phyloP scores from a whole-genome alignment of 179 eudicot genomes.

The Sideroxylon spinosum region DNA sequence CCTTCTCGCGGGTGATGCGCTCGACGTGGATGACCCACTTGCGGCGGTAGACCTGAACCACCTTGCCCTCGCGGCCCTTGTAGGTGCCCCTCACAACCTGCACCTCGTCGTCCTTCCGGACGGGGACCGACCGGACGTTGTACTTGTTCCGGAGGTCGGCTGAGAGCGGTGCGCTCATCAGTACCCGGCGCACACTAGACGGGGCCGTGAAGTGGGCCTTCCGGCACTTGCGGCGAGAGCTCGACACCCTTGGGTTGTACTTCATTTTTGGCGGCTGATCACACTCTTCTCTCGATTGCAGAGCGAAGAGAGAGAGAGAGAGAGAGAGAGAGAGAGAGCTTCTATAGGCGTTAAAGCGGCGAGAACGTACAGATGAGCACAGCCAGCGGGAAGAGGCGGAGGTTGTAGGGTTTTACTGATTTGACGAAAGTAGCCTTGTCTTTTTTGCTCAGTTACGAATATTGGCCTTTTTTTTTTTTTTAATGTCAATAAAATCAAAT shows the following conservation, averaged over 20 bases:
- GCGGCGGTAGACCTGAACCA: constrained; percentile 49
- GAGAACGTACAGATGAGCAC: not conserved
- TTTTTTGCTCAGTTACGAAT: not conserved
- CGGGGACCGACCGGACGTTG: constrained; percentile 55
- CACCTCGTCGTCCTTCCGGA: constrained; percentile 57
- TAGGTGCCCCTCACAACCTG: constrained; percentile 47
- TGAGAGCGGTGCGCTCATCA: constrained; percentile 55
- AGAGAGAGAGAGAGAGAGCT: not conserved
- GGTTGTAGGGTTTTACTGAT: constrained; percentile 12
- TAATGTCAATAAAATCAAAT: too few species aligned
- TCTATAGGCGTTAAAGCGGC: not conserved
- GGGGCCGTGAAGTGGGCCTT: constrained; percentile 60
- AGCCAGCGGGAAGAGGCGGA: not conserved
- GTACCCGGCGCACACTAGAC: constrained; percentile 38
- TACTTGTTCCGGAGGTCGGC: constrained; percentile 45
- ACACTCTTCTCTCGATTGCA: constrained; percentile 21
- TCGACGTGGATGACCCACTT: constrained; percentile 65
- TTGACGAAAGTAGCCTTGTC: not conserved
- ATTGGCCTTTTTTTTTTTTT: too few species aligned
- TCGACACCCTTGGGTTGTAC: constrained; percentile 17
- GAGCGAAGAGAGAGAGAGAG: not conserved
- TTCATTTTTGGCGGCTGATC: constrained; percentile 34
- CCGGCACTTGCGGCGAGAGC: constrained; percentile 45
- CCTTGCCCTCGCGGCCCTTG: constrained; percentile 60
- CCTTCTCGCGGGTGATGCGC: constrained; percentile 56